Base-by-base conservation (phyloP, 352 stramenopile species). In the Globisporangium alternatum region DNA sequence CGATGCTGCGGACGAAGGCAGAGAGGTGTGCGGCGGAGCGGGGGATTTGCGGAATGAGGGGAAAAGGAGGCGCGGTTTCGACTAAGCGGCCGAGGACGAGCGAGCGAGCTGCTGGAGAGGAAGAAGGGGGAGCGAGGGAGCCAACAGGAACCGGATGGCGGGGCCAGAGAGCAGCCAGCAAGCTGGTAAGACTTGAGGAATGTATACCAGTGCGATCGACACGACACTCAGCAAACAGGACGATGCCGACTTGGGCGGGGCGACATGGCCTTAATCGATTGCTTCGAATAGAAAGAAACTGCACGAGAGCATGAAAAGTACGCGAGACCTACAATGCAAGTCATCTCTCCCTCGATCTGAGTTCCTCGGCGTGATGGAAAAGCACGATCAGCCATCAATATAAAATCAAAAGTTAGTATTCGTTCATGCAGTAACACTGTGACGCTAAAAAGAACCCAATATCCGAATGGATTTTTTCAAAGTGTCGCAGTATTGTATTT, bases 11-110 rank as follows among this genome's bases (percentile, higher is more conserved):
- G 48, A 35, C 22, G 35, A 33, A 45, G 56, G 37, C 17, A 21
- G 5, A 30, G 6, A 9, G 30, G 22, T 9, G 33, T 65, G 69
- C 44, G 66, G 59, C 58, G 33, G 5, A 52, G 33, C 51, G 56
- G 30, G 53, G 22, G 22, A 59, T 60, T 70, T 63, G 33, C 17
- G 28, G 33, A 70, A 67, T 70, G 65, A 66, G n/a, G 52, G 31
- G 19, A 35, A 55, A 12, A 17, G 28, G 30, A 41, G 31, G 45
- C 17, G 31, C 22, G 22, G 30, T 45, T 61, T 70, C 65, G 65
- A 70, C 65, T 70, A 70, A 70, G 65, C 63, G 56, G 22, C 21
- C 56, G 56, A 69, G 51, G 51, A 65, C 60, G 47, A 60, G 33
- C 10, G 49, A 28, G 9, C n/a, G 22, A 47, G 12, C 54, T 41